phyloP scores from a whole-genome alignment of 169 alveolate genomes.

The Theileria parva region DNA sequence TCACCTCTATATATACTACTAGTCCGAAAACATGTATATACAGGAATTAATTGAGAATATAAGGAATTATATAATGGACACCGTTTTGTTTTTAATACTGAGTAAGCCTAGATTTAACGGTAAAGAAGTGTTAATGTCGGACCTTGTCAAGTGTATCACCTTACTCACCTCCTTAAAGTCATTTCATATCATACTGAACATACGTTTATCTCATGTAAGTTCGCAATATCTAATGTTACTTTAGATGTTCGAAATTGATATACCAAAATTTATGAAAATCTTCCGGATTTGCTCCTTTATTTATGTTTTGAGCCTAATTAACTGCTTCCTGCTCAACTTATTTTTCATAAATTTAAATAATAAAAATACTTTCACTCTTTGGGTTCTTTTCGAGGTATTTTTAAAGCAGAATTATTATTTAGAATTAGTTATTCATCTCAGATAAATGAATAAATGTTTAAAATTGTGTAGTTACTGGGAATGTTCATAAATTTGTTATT shows the following conservation, averaged over 20 bases:
- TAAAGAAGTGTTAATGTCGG: slow-evolving; percentile 74
- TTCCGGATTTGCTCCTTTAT: slow-evolving; percentile 61
- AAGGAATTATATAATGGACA: slow-evolving; percentile 81
- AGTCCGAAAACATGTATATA: slow-evolving; percentile 8
- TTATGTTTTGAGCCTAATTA: slow-evolving; percentile 69
- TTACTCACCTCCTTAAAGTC: slow-evolving; percentile 76
- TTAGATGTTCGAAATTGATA: slow-evolving; percentile 81
- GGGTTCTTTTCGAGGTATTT: slow-evolving; percentile 82
- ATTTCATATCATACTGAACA: slow-evolving; percentile 77
- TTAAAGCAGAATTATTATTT: not conserved
- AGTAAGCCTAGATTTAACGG: slow-evolving; percentile 83
- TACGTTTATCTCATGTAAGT: slow-evolving; percentile 73
- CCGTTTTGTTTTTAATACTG: slow-evolving; percentile 79
- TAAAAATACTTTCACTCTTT: slow-evolving; percentile 80
- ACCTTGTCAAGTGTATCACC: slow-evolving; percentile 72
- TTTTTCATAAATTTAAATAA: slow-evolving; percentile 66
- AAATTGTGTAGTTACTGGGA: slow-evolving; percentile 17
- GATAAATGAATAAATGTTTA: slow-evolving; percentile 12
- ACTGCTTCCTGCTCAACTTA: slow-evolving; percentile 56
- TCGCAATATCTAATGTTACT: not conserved
- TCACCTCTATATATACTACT: not conserved
- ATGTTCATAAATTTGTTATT: slow-evolving; percentile 35
- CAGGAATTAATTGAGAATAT: slow-evolving; percentile 82
- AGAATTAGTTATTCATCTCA: not conserved
- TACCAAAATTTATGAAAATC: slow-evolving; percentile 73